Evolutionary conservation across 257 asterid species (phyloP).

Genomic region (Orobanche coerulescens): DNA sequence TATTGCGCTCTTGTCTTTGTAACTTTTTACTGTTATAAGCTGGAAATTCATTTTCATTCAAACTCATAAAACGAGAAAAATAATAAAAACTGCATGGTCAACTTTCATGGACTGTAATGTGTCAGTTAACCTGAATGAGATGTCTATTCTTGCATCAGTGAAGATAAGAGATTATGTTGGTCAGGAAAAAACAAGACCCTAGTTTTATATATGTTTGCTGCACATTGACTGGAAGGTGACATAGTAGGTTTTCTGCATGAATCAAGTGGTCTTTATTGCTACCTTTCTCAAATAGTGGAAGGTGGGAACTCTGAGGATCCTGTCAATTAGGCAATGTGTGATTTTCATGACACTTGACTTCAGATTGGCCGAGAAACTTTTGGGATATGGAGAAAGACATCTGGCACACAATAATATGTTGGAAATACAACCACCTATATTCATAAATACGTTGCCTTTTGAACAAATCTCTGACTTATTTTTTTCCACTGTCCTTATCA

Average conservation of each 20-base stretch:
- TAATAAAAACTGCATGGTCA: neutral
- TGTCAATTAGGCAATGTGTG: no score
- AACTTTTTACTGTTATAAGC: constrained; percentile 8
- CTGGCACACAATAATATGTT: neutral
- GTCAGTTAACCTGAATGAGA: constrained; percentile 11
- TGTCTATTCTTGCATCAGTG: constrained; percentile 15
- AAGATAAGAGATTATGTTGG: neutral
- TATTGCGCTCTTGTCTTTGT: constrained; percentile 6
- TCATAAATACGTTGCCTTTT: no score
- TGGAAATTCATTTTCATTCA: neutral
- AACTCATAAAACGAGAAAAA: neutral
- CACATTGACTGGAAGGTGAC: neutral
- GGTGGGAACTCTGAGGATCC: neutral
- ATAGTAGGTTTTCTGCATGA: neutral
- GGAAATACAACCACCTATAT: neutral
- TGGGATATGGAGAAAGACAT: neutral
- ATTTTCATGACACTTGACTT: neutral
- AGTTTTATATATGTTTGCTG: neutral
- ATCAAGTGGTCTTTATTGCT: neutral
- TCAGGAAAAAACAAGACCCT: neutral
- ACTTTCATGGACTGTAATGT: neutral
- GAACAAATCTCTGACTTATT: neutral
- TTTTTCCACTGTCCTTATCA: neutral
- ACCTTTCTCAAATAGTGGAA: neutral
- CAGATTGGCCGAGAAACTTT: neutral